Evolutionary conservation across 116 monocot species (phyloP).

Genomic region (Phalaenopsis hybrid): DNA sequence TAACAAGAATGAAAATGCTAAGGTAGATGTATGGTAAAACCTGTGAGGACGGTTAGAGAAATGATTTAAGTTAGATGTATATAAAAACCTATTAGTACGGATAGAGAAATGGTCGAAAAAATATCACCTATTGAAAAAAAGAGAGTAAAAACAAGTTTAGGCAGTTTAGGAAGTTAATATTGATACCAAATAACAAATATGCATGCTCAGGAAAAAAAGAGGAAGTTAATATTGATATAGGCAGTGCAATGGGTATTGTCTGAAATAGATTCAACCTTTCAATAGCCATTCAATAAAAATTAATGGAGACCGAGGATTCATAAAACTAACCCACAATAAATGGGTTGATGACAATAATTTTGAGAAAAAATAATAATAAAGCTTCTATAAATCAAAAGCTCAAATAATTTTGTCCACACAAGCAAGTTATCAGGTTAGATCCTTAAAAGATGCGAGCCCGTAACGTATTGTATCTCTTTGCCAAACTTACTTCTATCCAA

Average conservation of each 20-base stretch:
- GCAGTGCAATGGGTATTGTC: background rate
- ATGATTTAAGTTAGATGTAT: background rate
- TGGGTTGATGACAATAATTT: background rate
- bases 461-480: background rate
- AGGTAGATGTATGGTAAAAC: background rate
- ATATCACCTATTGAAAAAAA: background rate
- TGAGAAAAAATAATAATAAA: background rate
- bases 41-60: background rate
- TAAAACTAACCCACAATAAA: background rate
- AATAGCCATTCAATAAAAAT: background rate
- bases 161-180: background rate
- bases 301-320: background rate
- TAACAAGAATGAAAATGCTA: background rate
- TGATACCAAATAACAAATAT: background rate
- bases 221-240: background rate
- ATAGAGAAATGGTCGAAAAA: background rate
- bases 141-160: background rate
- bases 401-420: background rate
- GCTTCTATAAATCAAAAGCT: background rate
- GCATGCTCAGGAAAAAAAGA: background rate
- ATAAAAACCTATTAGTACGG: background rate
- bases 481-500: conserved; percentile 73
- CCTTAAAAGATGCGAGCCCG: background rate
- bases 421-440: background rate
- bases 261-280: background rate